Conservation (phyloP, 73 alveolate genomes). For the Tetrahymena malaccensis region DNA sequence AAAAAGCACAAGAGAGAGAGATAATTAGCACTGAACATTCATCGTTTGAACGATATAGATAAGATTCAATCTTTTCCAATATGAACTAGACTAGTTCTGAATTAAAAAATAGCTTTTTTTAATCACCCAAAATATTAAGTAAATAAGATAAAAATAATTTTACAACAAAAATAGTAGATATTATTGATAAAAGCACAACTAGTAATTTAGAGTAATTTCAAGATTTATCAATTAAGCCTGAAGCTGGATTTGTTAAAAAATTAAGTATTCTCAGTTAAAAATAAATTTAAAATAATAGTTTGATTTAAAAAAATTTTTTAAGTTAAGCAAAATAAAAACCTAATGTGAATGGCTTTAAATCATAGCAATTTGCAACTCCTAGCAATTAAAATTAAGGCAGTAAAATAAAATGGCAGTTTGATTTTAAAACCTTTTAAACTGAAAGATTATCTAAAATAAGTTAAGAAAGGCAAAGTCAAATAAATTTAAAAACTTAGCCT, state of each 20-base stretch:
- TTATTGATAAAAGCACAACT: not conserved
- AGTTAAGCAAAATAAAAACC: not conserved
- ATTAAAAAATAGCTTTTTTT: not conserved
- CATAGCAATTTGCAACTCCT: not conserved
- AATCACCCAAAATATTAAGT: not conserved
- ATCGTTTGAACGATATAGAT: not conserved
- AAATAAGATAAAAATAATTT: not conserved
- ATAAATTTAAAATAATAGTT: not conserved
- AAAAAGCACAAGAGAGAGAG: no score
- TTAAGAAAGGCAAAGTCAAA: not conserved
- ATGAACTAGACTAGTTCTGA: not conserved
- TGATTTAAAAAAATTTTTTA: not conserved
- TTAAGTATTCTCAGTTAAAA: not conserved
- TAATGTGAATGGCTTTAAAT: not conserved
- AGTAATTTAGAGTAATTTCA: not conserved
- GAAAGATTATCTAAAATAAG: not conserved
- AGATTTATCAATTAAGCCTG: not conserved
- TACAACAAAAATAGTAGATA: not conserved
- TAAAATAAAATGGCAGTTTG: not conserved
- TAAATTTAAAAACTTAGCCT: not conserved
- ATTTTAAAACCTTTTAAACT: not conserved
- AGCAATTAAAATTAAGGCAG: not conserved
- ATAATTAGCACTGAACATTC: not conserved
- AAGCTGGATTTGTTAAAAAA: not conserved
- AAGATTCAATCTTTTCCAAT: not conserved